phyloP scores from a whole-genome alignment of 139 green algal genomes.

The Trebouxia sp. region DNA sequence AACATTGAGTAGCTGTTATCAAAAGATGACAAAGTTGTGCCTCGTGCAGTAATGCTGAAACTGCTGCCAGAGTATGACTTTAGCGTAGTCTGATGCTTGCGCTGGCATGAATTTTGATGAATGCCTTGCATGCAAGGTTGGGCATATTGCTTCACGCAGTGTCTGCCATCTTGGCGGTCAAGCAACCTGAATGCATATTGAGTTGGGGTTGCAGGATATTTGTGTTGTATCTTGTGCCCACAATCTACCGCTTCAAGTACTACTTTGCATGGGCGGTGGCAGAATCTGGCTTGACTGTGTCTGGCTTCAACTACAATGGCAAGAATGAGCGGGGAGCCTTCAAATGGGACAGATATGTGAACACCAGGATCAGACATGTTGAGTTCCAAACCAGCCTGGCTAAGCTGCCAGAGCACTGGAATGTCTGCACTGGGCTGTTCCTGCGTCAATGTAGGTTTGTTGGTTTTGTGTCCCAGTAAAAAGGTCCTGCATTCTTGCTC shows the following conservation, averaged over 20 bases:
- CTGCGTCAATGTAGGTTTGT: constrained; percentile 54
- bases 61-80: too few relatives aligned
- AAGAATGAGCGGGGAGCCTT: constrained; percentile 31
- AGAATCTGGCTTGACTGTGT: constrained; percentile 57
- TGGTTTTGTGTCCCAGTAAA: background rate
- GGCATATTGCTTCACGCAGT: too few relatives aligned
- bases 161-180: too few relatives aligned
- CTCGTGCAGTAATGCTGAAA: too few relatives aligned
- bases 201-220: constrained; percentile 33
- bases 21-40: too few relatives aligned
- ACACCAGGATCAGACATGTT: constrained; percentile 66
- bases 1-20: background rate
- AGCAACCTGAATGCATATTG: too few relatives aligned
- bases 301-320: constrained; percentile 74
- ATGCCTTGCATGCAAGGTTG: too few relatives aligned
- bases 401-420: constrained; percentile 71
- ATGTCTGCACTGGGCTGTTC: constrained; percentile 78
- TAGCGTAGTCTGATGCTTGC: too few relatives aligned
- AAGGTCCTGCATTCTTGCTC: background rate
- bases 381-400: constrained; percentile 66
- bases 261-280: constrained; percentile 77
- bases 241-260: constrained; percentile 62
- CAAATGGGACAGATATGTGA: constrained; percentile 74
- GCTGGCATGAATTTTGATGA: too few relatives aligned
- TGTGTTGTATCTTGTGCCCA: constrained; percentile 41